Evolutionary conservation across 1,139 yeast genomes (phyloP).

Genomic region (Debaryomyces singareniensis): DNA sequence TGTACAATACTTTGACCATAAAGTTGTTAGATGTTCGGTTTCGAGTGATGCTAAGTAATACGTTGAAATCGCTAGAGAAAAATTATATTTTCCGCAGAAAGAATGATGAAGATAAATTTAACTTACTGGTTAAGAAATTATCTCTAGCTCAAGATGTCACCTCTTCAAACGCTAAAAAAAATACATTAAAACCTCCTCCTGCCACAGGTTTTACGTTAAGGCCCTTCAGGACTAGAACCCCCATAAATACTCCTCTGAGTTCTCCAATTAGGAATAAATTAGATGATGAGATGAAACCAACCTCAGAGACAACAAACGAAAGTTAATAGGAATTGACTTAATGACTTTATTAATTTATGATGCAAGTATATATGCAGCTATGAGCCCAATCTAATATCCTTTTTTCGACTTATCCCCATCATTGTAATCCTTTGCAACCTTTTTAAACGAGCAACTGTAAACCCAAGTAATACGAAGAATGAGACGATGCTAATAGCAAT

Average conservation of each 20-base stretch:
- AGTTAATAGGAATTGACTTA: too few species aligned
- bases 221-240: conserved; percentile 33
- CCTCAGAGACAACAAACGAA: too few species aligned
- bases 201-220: conserved; percentile 32
- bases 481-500: conserved; percentile 21
- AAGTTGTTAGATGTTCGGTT: conserved; percentile 24
- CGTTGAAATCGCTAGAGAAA: conserved; percentile 25
- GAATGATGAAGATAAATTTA: conserved; percentile 19
- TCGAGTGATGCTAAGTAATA: conserved; percentile 19
- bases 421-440: conserved; percentile 36
- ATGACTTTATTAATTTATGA: too few species aligned
- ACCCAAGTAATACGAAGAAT: conserved; percentile 15
- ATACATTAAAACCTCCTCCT: conserved; percentile 4
- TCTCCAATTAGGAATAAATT: too few species aligned
- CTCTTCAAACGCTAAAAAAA: conserved; percentile 6
- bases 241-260: too few species aligned
- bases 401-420: conserved; percentile 20
- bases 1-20: conserved; percentile 20
- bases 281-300: too few species aligned
- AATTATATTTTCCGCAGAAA: conserved; percentile 23
- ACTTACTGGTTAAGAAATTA: conserved; percentile 2
- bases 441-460: conserved; percentile 24
- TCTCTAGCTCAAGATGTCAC: conserved; percentile 3
- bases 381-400: conserved; percentile 2
- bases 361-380: too few species aligned